Evolutionary conservation across 495 filamentous ascomycete species (phyloP).

Genomic region (Penicillium turbatum): DNA sequence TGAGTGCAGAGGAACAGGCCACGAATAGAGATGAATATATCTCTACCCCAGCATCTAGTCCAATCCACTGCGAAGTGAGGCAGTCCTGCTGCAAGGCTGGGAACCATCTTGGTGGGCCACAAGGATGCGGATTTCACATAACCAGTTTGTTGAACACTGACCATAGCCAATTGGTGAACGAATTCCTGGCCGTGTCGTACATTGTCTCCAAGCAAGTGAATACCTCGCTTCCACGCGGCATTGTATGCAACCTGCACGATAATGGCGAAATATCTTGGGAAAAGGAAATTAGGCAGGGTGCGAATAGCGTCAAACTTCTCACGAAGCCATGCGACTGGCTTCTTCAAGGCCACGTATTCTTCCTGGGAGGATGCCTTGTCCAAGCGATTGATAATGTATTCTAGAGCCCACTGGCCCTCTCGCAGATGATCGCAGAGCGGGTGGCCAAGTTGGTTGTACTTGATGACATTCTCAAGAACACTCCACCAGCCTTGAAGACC

Average conservation of each 20-base stretch:
- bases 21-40: constrained; percentile 92
- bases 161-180: constrained; percentile 78
- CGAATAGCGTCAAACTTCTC: constrained; percentile 80
- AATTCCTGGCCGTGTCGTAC: constrained; percentile 79
- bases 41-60: constrained; percentile 95
- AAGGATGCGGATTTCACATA: constrained; percentile 84
- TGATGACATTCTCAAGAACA: constrained; percentile 76
- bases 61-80: constrained; percentile 94
- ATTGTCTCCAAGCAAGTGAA: constrained; percentile 72
- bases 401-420: constrained; percentile 89
- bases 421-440: constrained; percentile 89
- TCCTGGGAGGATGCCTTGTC: constrained; percentile 63
- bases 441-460: constrained; percentile 87
- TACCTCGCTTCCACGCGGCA: constrained; percentile 70
- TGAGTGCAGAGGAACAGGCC: constrained; percentile 87
- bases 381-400: constrained; percentile 77
- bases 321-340: constrained; percentile 71
- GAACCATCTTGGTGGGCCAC: constrained; percentile 77
- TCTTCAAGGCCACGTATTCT: constrained; percentile 53
- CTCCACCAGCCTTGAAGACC: constrained; percentile 99
- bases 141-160: constrained; percentile 84
- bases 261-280: constrained; percentile 90
- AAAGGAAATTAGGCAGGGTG: constrained; percentile 77
- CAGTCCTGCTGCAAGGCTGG: constrained; percentile 85
- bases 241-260: constrained; percentile 82